These are phyloP conservation scores for Candolleomyces efflorescens DNA, from an alignment of 768 basidiomycete species.

Conservation along the genomic window DNA sequence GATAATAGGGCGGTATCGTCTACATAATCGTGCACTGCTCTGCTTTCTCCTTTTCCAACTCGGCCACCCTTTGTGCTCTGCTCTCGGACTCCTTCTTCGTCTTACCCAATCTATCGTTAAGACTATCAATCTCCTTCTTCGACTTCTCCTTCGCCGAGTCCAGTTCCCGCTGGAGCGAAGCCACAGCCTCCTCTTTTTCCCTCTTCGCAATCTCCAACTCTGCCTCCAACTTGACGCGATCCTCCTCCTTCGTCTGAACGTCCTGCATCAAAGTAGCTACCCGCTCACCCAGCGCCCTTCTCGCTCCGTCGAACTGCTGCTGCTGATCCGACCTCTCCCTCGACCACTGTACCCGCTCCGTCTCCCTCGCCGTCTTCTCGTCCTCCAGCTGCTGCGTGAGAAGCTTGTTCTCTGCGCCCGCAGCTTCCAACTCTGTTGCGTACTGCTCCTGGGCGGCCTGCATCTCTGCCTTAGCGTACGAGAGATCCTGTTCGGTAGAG, in stretches of 20 bases:
- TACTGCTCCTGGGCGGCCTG: background rate
- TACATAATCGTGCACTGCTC: too few species aligned
- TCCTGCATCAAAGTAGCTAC: background rate
- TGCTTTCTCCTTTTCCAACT: too few species aligned
- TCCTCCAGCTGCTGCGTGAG: background rate
- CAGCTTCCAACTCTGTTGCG: background rate
- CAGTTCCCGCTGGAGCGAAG: background rate
- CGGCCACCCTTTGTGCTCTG: too few species aligned
- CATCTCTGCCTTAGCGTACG: background rate
- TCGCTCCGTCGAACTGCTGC: background rate
- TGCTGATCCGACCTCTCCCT: background rate
- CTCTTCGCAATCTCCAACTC: background rate
- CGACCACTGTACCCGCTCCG: background rate
- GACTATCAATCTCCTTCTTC: background rate
- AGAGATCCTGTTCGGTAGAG: background rate
- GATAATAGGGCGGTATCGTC: too few species aligned
- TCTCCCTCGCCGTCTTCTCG: background rate
- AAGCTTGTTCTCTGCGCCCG: background rate
- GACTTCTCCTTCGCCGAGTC: background rate
- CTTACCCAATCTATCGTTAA: too few species aligned
- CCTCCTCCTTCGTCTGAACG: background rate
- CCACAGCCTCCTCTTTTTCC: background rate
- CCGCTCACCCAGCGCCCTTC: background rate
- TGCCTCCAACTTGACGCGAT: background rate
- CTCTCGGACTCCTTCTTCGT: too few species aligned